phyloP scores from a whole-genome alignment of 805 yeast genomes.

The Osmozyma mogii region DNA sequence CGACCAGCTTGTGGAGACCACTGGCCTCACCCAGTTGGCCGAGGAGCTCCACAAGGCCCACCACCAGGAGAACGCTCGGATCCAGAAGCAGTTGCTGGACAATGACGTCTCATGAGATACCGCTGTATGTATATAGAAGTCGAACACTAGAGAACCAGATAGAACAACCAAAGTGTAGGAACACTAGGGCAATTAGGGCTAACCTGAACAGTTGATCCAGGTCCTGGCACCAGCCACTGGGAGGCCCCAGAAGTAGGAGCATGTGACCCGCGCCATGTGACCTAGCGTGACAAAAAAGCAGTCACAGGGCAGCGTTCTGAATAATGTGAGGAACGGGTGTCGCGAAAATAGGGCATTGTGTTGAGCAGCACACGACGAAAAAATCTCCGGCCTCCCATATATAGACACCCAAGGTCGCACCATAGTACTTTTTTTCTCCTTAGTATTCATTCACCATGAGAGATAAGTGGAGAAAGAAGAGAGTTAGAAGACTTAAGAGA shows the following conservation, averaged over 20 bases:
- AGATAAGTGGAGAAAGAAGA: slow-evolving; percentile 99
- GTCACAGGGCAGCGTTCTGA: no score
- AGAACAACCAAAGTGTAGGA: no score
- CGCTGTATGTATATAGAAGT: no score
- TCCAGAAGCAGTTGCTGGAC: slow-evolving; percentile 8
- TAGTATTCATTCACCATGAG: slow-evolving; percentile 52
- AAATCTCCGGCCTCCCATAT: no score
- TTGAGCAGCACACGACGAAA: no score
- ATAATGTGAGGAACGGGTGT: no score
- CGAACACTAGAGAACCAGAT: no score
- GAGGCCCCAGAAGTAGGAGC: no score
- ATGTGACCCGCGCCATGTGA: neutral
- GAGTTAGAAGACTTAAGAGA: slow-evolving; percentile 99
- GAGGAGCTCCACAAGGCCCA: slow-evolving; percentile 44
- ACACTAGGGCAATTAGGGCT: no score
- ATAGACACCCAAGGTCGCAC: slow-evolving; percentile 20
- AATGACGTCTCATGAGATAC: neutral
- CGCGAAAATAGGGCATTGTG: no score
- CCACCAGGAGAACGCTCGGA: slow-evolving; percentile 40
- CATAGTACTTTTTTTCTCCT: slow-evolving; percentile 11
- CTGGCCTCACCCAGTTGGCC: slow-evolving; percentile 39
- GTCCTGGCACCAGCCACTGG: no score
- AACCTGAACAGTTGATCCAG: no score
- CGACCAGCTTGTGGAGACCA: slow-evolving; percentile 34
- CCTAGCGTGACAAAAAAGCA: slow-evolving; percentile 9